Evolutionary conservation across 208 protist species (phyloP).

Genomic region (Trypanosoma caninum): DNA sequence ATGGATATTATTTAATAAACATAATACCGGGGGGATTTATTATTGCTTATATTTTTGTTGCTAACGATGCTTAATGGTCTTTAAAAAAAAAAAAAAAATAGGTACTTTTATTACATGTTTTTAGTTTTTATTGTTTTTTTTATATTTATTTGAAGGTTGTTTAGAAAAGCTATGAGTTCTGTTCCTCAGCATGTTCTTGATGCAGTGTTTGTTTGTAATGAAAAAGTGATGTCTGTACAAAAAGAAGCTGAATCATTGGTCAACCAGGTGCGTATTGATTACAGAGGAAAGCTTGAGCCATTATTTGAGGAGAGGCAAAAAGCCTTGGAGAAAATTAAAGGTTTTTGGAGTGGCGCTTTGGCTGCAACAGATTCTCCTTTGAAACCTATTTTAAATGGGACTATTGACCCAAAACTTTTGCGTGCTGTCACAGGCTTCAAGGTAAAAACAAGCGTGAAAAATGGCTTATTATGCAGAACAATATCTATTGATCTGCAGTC

Average conservation of each 20-base stretch:
- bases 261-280: slow-evolving; percentile 28
- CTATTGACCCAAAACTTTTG: slow-evolving; percentile 74
- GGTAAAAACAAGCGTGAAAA: slow-evolving; percentile 36
- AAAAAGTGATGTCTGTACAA: slow-evolving; percentile 34
- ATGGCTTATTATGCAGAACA: slow-evolving; percentile 39
- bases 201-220: slow-evolving; percentile 35
- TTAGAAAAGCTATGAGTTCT: slow-evolving; percentile 11
- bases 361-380: slow-evolving; percentile 37
- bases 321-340: slow-evolving; percentile 32
- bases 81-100: no score
- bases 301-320: slow-evolving; percentile 52
- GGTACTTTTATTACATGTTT: neutral
- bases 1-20: slow-evolving; percentile 1
- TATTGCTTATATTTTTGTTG: slow-evolving; percentile 1
- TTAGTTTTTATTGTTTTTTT: slow-evolving; percentile 28
- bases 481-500: slow-evolving; percentile 46
- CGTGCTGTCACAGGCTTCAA: slow-evolving; percentile 66
- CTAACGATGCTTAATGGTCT: no score
- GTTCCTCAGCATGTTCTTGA: slow-evolving; percentile 22
- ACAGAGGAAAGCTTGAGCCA: slow-evolving; percentile 52
- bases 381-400: slow-evolving; percentile 51
- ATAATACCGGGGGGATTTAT: slow-evolving; percentile 5
- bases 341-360: slow-evolving; percentile 69
- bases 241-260: slow-evolving; percentile 28
- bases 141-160: slow-evolving; percentile 1